Percentiles rank a stretch among this genome's conserved stretches.
phyloP scores from a whole-genome alignment of 306 rosid genomes.

The Erythrophleum fordii region DNA sequence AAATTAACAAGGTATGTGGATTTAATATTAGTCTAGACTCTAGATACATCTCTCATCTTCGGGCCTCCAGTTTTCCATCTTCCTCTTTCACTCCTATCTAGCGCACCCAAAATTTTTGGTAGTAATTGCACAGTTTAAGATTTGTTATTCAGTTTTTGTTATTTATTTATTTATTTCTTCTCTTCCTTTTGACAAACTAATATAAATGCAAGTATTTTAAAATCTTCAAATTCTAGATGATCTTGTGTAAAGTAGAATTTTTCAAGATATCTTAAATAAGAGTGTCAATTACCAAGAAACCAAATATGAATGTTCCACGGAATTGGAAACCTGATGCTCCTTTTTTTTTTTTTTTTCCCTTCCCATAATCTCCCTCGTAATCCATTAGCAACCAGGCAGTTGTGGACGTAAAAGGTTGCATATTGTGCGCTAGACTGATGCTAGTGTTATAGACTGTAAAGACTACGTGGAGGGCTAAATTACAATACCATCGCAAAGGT shows the following conservation, averaged over 20 bases:
- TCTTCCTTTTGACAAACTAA: neutral
- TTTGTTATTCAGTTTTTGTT: neutral
- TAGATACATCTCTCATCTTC: neutral
- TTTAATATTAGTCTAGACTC: neutral
- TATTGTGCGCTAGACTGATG: neutral
- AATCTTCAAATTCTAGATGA: neutral
- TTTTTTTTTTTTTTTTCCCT: no score
- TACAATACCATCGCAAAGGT: slow-evolving; percentile 55
- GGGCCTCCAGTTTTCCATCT: neutral
- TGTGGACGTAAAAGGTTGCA: neutral
- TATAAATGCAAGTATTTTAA: no score
- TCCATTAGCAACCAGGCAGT: neutral
- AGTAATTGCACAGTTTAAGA: neutral
- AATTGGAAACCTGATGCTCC: neutral
- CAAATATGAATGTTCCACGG: neutral
- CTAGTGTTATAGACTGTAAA: slow-evolving; percentile 23
- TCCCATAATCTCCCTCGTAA: neutral
- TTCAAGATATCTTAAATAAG: neutral
- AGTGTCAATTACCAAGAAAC: neutral
- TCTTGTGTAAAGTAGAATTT: neutral
- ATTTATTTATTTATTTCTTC: neutral
- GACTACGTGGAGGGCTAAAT: slow-evolving; percentile 23
- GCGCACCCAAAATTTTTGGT: neutral
- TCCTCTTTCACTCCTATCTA: neutral
- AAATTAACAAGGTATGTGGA: neutral